A percentile compares a stretch with the other conserved stretches of the same genome.
These are phyloP conservation scores for Aspergillus tamarii DNA, from an alignment of 2,329 filamentous ascomycete genomes.

Conservation along the genomic window DNA sequence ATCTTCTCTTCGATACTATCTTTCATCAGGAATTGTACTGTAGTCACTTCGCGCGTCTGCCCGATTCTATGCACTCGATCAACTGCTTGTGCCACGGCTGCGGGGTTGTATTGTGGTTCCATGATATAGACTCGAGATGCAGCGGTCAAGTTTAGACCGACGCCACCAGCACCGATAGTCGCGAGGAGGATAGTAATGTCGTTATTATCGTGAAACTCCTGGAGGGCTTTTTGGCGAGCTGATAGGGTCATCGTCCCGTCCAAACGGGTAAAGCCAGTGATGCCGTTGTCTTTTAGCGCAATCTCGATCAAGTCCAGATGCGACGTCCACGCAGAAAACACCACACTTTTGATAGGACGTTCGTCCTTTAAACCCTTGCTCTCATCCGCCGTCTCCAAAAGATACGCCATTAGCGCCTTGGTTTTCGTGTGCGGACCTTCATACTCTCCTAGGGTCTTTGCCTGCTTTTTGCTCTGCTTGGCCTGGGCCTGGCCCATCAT, in stretches of 20 bases:
- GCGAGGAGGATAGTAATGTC: constrained; percentile 80
- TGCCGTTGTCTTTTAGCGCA: constrained; percentile 63
- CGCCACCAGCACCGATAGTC: constrained; percentile 87
- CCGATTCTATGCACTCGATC: constrained; percentile 91
- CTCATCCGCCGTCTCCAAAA: constrained; percentile 66
- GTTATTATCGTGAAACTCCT: constrained; percentile 73
- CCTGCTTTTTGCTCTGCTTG: constrained; percentile 56
- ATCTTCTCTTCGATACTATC: constrained; percentile 94
- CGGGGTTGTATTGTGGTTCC: constrained; percentile 98
- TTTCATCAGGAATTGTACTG: constrained; percentile 85
- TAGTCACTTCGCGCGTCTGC: constrained; percentile 85
- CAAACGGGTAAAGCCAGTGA: constrained; percentile 72
- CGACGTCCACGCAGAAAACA: constrained; percentile 95
- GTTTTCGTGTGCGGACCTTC: constrained; percentile 91
- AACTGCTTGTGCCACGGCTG: constrained; percentile 89
- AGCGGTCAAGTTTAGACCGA: constrained; percentile 86
- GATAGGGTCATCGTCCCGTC: constrained; percentile 85
- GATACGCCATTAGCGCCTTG: constrained; percentile 73
- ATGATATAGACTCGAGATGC: constrained; percentile 91
- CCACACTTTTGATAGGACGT: constrained; percentile 84
- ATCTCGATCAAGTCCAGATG: constrained; percentile 91
- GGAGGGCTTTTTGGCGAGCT: constrained; percentile 74
- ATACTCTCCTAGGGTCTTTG: constrained; percentile 69
- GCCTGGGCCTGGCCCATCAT: constrained; percentile 60
- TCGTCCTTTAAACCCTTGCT: constrained; percentile 58